Evolutionary conservation across 139 green algal genomes (phyloP).

Genomic region (Tetradesmus lagerheimii): DNA sequence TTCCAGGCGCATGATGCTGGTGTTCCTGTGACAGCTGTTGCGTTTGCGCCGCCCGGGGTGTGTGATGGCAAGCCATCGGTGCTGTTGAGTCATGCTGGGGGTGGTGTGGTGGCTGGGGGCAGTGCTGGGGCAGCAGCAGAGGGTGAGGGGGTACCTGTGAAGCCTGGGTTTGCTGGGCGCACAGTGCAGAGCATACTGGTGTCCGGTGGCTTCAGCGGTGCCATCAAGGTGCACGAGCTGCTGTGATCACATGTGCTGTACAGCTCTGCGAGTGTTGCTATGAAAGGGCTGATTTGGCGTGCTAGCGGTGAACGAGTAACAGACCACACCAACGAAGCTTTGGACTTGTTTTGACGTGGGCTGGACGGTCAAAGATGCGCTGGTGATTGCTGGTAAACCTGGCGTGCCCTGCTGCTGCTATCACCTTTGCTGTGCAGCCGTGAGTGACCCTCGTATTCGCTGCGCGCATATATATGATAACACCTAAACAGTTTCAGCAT

Average conservation of each 20-base stretch:
- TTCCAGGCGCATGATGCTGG: slow-evolving; percentile 38
- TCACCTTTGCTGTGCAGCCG: no score
- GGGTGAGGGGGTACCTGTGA: not conserved
- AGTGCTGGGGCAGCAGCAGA: slow-evolving; percentile 13
- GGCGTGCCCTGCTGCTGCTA: no score
- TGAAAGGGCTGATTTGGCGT: no score
- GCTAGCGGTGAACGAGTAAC: no score
- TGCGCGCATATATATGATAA: no score
- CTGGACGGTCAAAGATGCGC: no score
- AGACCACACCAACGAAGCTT: no score
- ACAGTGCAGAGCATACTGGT: slow-evolving; percentile 35
- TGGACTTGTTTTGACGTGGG: no score
- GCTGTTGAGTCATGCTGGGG: not conserved
- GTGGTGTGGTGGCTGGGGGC: not conserved
- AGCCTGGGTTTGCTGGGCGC: not conserved
- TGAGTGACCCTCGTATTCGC: no score
- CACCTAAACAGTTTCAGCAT: no score
- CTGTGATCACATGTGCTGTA: not conserved
- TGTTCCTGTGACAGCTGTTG: slow-evolving; percentile 32
- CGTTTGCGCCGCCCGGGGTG: slow-evolving; percentile 11
- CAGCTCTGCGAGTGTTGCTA: no score
- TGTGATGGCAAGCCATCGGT: not conserved
- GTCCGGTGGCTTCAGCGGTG: slow-evolving; percentile 31
- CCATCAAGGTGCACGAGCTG: slow-evolving; percentile 42
- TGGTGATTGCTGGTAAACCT: no score